A percentile compares a stretch with the other conserved stretches of the same genome.
Evolutionary conservation across 2,329 filamentous ascomycete species (phyloP).

Genomic region (Orbilia oligospora): DNA sequence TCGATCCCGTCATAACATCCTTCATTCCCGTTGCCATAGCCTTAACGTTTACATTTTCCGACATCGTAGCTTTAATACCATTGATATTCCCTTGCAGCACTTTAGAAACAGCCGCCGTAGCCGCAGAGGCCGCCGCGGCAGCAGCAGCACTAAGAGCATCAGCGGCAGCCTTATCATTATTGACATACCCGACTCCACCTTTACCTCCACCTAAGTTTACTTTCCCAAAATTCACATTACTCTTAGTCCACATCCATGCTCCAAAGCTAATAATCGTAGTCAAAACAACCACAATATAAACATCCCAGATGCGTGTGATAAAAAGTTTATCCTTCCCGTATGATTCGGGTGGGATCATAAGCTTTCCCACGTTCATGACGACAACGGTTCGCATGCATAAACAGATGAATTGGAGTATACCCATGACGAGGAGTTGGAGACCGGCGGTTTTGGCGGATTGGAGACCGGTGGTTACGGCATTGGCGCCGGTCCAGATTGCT

Average conservation of each 20-base stretch:
- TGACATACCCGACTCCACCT: too few species aligned
- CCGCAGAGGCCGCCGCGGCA: too few species aligned
- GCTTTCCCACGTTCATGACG: background rate
- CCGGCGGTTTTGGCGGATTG: conserved; percentile 43
- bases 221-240: conserved; percentile 15
- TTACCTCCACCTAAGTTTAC: background rate
- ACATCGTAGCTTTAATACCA: too few species aligned
- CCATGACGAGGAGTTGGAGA: conserved; percentile 42
- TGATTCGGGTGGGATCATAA: background rate
- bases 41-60: too few species aligned
- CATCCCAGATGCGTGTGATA: conserved; percentile 32
- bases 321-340: conserved; percentile 38
- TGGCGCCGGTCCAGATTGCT: conserved; percentile 49
- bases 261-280: conserved; percentile 38
- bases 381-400: background rate
- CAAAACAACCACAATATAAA: conserved; percentile 18
- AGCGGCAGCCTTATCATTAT: too few species aligned
- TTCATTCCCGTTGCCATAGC: background rate
- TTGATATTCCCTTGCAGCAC: too few species aligned
- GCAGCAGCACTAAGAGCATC: too few species aligned
- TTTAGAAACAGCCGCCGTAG: too few species aligned
- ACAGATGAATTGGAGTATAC: conserved; percentile 34
- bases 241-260: conserved; percentile 54
- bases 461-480: conserved; percentile 18
- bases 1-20: background rate